Conservation (phyloP, 257 asterid genomes). For the Pogostemon cablin region DNA sequence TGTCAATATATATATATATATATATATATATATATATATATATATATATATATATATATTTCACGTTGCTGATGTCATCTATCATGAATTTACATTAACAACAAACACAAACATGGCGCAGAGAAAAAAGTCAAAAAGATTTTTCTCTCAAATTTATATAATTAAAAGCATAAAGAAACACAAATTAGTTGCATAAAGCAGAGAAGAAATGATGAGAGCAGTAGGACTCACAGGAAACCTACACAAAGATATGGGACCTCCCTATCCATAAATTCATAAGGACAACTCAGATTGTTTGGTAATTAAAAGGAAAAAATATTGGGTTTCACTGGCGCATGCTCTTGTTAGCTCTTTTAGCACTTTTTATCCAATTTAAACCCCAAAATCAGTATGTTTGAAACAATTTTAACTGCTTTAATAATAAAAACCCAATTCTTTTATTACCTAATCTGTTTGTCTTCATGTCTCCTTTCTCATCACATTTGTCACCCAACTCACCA, state of each 20-base stretch:
- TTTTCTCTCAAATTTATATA: background rate
- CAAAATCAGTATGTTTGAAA: background rate
- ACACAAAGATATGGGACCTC: background rate
- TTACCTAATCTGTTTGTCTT: conserved; percentile 8
- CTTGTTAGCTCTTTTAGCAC: background rate
- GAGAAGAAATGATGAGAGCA: conserved; percentile 2
- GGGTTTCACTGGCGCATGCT: background rate
- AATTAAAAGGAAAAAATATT: background rate
- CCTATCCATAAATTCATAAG: background rate
- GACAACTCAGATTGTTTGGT: background rate
- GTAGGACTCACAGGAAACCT: conserved; percentile 22
- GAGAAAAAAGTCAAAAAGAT: conserved; percentile 14
- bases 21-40: background rate
- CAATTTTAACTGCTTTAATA: background rate
- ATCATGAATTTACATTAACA: conserved; percentile 7
- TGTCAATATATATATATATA: conserved; percentile 6
- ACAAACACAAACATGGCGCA: conserved; percentile 13
- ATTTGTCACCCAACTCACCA: conserved; percentile 9
- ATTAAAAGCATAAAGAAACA: background rate
- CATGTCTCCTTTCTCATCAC: conserved; percentile 21
- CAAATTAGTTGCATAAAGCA: conserved; percentile 1
- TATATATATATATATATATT: too few relatives aligned
- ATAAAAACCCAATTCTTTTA: conserved; percentile 12
- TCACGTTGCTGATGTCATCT: conserved; percentile 2
- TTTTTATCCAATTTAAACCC: conserved; percentile 9